Percentiles rank a stretch among this genome's conserved stretches.
phyloP scores from a whole-genome alignment of 2,329 filamentous ascomycete genomes.

The Penicillium sp. region DNA sequence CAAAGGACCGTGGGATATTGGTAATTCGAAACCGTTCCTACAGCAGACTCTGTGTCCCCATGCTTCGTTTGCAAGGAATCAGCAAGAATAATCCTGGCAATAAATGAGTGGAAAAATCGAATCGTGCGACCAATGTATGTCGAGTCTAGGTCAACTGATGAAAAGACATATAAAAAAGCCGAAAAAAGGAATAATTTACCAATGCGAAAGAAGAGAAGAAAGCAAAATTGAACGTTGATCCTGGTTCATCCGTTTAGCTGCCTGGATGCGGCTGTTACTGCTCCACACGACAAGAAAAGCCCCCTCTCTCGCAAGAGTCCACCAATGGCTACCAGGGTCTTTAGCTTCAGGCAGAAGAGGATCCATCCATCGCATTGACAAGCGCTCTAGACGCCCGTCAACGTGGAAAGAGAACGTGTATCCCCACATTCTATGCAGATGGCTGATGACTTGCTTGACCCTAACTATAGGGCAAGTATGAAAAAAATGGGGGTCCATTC shows the following conservation, averaged over 20 bases:
- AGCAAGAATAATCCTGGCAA: conserved; percentile 19
- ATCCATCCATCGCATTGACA: conserved; percentile 22
- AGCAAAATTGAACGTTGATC: conserved; percentile 7
- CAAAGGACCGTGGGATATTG: conserved; percentile 21
- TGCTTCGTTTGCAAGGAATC: conserved; percentile 12
- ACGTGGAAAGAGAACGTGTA: conserved; percentile 12
- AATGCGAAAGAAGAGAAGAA: not conserved
- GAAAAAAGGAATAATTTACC: conserved; percentile 4
- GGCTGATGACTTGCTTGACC: conserved; percentile 22
- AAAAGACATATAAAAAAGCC: not conserved
- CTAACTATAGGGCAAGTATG: conserved; percentile 10
- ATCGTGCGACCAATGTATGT: conserved; percentile 22
- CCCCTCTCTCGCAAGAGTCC: conserved; percentile 15
- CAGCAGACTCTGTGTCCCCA: conserved; percentile 13
- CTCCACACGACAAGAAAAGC: conserved; percentile 7
- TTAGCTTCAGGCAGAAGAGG: conserved; percentile 5
- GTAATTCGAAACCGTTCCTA: conserved; percentile 13
- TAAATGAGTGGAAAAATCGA: conserved; percentile 9
- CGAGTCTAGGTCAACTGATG: not conserved
- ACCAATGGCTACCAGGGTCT: conserved; percentile 14
- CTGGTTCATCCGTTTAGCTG: conserved; percentile 14
- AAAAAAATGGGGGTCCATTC: conserved; percentile 8
- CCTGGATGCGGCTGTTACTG: conserved; percentile 21
- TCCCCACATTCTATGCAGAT: conserved; percentile 20
- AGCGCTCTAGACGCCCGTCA: conserved; percentile 36